These are phyloP conservation scores for Cucumis hystrix DNA, from an alignment of 306 rosid genomes.

Conservation along the genomic window DNA sequence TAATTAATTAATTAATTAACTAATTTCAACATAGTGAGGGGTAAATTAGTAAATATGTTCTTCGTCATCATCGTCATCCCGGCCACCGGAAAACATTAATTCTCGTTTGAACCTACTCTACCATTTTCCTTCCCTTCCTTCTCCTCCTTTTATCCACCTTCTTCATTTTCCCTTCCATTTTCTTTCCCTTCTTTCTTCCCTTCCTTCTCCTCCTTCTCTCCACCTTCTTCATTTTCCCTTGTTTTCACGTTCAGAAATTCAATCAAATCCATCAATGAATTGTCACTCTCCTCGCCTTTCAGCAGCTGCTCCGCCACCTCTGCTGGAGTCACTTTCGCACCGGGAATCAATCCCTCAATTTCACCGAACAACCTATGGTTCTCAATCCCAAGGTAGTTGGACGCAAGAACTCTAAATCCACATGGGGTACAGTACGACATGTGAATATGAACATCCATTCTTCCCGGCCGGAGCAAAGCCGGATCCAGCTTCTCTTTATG, in stretches of 20 bases:
- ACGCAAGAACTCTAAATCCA: slow-evolving; percentile 16
- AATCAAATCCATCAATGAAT: slow-evolving; percentile 8
- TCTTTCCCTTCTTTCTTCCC: no score
- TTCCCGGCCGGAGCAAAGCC: slow-evolving; percentile 31
- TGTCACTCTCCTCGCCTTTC: slow-evolving; percentile 9
- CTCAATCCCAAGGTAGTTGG: slow-evolving; percentile 25
- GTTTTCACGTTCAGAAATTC: slow-evolving; percentile 15
- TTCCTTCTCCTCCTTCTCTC: background rate
- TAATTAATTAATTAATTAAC: no score
- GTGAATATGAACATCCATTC: slow-evolving; percentile 42
- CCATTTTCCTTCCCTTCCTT: no score
- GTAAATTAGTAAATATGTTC: background rate
- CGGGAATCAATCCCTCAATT: slow-evolving; percentile 9
- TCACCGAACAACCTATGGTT: slow-evolving; percentile 14
- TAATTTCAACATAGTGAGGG: background rate
- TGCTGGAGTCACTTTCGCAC: slow-evolving; percentile 20
- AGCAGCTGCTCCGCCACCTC: slow-evolving; percentile 27
- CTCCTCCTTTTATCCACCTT: slow-evolving; percentile 4
- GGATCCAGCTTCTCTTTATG: slow-evolving; percentile 33
- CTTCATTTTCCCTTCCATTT: slow-evolving; percentile 11
- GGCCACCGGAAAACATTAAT: no score
- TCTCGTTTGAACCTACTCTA: no score
- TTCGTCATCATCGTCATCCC: background rate
- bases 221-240: slow-evolving; percentile 17
- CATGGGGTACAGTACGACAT: slow-evolving; percentile 38